Base-by-base conservation (phyloP, 2,329 filamentous ascomycete species). In the Alternaria arborescens region DNA sequence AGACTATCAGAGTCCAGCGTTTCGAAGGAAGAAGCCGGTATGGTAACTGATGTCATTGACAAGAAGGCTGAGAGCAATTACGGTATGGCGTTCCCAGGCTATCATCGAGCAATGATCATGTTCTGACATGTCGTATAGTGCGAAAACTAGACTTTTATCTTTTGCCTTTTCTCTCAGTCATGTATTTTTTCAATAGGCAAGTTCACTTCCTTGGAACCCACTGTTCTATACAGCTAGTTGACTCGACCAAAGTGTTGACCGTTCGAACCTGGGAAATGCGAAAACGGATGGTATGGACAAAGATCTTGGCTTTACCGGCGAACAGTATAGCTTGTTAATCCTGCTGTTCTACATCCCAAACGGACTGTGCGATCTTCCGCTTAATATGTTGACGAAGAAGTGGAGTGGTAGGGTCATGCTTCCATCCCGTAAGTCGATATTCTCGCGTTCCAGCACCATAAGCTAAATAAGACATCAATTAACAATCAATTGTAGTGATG, bases 321-420 rank as follows among this genome's bases (percentile, higher is more conserved):
- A 83, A 38, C 60, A 72, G 56, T 83, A 82, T 58, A 82, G 78
- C 0, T 66, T 83, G n/a, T 65, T 83, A 5, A 80, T 85, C 5
- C 67, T 85, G 3, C 71, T 85, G 0, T 85, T 85, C 62, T 84
- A 85, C 57, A 79, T 85, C 2, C 83, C 84, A 0, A 83, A 83
- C 60, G 82, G 82, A 1, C 66, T 85, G 1, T 82, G 78, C 52
- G 82, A 85, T 65, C 69, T 86, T 12, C 83, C 83, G 11, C 77
- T 84, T 46, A 85, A 82, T 58, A 74, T 84, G 53, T 69, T 84
- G 50, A 83, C 81, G 8, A 83, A 83, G 65, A 76, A 77, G 3
- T 85, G 80, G 58, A 84, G 77, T 66, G 85, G 61, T 52, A 81
- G 53, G 55, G 71, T 77, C 1, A 81, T 80, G 76, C 71, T 83